A percentile compares a stretch with the other conserved stretches of the same genome.
Evolutionary conservation across 2,329 filamentous ascomycete genomes (phyloP).

Genomic region (Orbilia ellipsospora): DNA sequence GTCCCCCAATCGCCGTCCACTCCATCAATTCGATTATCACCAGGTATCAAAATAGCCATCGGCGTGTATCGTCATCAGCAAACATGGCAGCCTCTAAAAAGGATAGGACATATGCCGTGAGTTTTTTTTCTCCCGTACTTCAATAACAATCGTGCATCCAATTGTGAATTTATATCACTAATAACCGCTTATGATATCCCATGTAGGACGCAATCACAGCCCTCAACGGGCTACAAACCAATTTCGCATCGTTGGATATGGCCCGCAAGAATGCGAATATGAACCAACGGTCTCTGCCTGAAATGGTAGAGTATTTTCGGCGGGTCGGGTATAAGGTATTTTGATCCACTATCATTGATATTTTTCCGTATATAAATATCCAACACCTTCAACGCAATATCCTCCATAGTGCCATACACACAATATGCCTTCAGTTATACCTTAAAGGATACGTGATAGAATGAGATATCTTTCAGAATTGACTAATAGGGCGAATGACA

Average conservation of each 20-base stretch:
- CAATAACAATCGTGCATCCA: neutral
- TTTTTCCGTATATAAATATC: slow-evolving; percentile 15
- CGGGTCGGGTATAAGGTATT: slow-evolving; percentile 79
- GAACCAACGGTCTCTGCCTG: slow-evolving; percentile 80
- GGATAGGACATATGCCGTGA: slow-evolving; percentile 47
- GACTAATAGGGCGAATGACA: too few species aligned
- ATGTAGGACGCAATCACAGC: slow-evolving; percentile 74
- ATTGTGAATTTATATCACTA: neutral
- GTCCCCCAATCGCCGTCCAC: neutral
- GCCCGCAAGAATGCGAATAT: slow-evolving; percentile 78
- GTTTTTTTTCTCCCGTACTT: neutral
- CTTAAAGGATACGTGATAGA: too few species aligned
- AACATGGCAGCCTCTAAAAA: slow-evolving; percentile 26
- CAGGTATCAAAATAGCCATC: too few species aligned
- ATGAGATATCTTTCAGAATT: too few species aligned
- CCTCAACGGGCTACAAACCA: slow-evolving; percentile 81
- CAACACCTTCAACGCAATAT: slow-evolving; percentile 26
- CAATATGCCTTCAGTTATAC: too few species aligned
- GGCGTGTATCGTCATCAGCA: neutral
- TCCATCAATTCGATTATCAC: neutral
- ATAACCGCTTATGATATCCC: neutral
- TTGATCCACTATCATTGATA: slow-evolving; percentile 56
- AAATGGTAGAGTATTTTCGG: slow-evolving; percentile 81
- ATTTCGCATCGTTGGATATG: slow-evolving; percentile 79
- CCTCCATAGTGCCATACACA: neutral